Percentiles rank a stretch among this genome's conserved stretches.
Conservation (phyloP, 176 grass and related monocot species). For the Cenchrus americanus region DNA sequence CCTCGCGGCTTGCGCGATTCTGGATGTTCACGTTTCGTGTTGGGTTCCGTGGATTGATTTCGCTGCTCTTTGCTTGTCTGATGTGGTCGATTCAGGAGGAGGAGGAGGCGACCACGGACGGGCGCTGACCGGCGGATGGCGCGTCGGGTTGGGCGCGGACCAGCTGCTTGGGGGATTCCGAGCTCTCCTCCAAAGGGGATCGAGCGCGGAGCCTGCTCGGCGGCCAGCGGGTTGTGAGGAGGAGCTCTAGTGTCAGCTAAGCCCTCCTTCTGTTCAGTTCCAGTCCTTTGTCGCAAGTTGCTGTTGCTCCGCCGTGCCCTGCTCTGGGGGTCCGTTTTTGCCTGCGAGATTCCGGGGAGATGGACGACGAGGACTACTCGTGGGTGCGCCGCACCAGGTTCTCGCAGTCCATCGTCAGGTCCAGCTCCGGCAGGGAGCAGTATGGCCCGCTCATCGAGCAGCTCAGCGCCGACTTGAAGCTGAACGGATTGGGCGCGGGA, state of each 20-base stretch:
- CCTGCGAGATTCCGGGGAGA: slow-evolving; percentile 32
- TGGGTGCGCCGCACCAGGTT: slow-evolving; percentile 92
- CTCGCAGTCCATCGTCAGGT: slow-evolving; percentile 62
- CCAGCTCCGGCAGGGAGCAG: slow-evolving; percentile 56
- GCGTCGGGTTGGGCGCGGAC: neutral
- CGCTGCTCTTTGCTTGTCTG: neutral
- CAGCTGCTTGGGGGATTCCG: neutral
- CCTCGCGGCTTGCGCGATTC: neutral
- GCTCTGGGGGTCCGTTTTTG: slow-evolving; percentile 19
- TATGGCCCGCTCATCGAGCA: slow-evolving; percentile 37
- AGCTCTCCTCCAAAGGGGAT: neutral
- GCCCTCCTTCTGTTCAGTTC: neutral
- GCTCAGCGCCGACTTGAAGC: slow-evolving; percentile 22
- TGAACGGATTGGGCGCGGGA: slow-evolving; percentile 21
- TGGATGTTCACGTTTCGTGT: neutral
- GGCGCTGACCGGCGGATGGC: slow-evolving; percentile 34
- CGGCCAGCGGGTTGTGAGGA: neutral
- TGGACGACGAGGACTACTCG: slow-evolving; percentile 84
- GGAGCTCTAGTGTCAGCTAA: slow-evolving; percentile 16
- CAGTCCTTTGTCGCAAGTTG: neutral
- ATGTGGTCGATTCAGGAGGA: slow-evolving; percentile 3
- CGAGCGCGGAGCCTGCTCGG: slow-evolving; percentile 6
- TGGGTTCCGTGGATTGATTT: neutral
- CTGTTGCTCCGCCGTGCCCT: neutral
- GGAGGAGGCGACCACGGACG: neutral